Conservation (phyloP, 73 alveolate species). For the Paramecium sexaurelia region DNA sequence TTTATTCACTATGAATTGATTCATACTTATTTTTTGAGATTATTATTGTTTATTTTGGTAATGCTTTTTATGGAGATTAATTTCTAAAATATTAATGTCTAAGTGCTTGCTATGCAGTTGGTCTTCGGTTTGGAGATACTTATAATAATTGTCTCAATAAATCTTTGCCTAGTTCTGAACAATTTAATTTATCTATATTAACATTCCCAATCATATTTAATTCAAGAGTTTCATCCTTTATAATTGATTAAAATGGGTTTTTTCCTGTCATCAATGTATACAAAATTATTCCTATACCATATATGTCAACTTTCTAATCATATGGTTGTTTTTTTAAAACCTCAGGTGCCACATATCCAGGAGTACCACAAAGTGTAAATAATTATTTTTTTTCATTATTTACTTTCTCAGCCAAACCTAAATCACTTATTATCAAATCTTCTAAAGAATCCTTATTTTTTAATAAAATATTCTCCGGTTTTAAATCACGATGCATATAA, state of each 20-base stretch:
- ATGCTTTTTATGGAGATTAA: background rate
- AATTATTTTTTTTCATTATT: constrained; percentile 68
- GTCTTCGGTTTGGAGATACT: background rate
- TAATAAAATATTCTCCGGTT: constrained; percentile 82
- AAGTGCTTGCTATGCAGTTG: background rate
- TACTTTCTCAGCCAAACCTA: constrained; percentile 74
- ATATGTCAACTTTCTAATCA: constrained; percentile 76
- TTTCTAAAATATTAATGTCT: background rate
- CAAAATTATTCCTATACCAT: constrained; percentile 77
- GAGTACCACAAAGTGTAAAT: constrained; percentile 75
- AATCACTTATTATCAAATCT: constrained; percentile 76
- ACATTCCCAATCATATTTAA: background rate
- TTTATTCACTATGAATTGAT: background rate
- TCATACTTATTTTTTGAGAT: background rate
- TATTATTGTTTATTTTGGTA: background rate
- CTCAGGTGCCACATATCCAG: constrained; percentile 91
- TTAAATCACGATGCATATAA: constrained; percentile 80
- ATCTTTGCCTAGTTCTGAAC: background rate
- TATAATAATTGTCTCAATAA: background rate
- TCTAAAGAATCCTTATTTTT: constrained; percentile 71
- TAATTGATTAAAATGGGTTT: constrained; percentile 65
- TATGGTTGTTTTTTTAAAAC: constrained; percentile 73
- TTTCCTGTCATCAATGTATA: constrained; percentile 78
- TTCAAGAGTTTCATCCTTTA: background rate
- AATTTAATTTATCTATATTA: background rate